phyloP scores from a whole-genome alignment of 768 basidiomycete genomes.

The Tricholomella constricta region DNA sequence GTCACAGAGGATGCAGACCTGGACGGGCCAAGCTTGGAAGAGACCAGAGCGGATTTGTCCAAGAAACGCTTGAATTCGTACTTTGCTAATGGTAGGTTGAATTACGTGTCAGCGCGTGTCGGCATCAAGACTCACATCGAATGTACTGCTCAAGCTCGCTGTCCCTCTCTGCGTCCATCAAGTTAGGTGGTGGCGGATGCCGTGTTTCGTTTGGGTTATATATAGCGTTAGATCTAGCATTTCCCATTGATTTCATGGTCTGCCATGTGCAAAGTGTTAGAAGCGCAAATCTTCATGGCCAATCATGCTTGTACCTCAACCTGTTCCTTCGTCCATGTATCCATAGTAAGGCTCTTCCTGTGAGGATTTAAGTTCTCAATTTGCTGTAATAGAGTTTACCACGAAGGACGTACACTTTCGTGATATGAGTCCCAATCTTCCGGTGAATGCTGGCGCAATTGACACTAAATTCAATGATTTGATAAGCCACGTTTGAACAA shows the following conservation, averaged over 20 bases:
- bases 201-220: slow-evolving; percentile 85
- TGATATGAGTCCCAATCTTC: slow-evolving; percentile 91
- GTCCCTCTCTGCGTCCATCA: slow-evolving; percentile 79
- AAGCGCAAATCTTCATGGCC: slow-evolving; percentile 9
- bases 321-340: slow-evolving; percentile 87
- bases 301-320: slow-evolving; percentile 61
- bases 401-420: slow-evolving; percentile 75
- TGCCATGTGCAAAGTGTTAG: slow-evolving; percentile 28
- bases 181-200: slow-evolving; percentile 80
- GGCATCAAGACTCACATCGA: slow-evolving; percentile 55
- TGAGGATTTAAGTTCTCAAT: slow-evolving; percentile 3
- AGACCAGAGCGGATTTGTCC: slow-evolving; percentile 45
- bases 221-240: slow-evolving; percentile 73
- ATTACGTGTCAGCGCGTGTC: neutral
- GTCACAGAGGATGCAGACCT: slow-evolving; percentile 35
- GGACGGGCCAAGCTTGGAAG: slow-evolving; percentile 49
- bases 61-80: slow-evolving; percentile 78
- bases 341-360: slow-evolving; percentile 90
- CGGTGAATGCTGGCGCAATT: slow-evolving; percentile 91
- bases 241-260: slow-evolving; percentile 82
- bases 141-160: slow-evolving; percentile 92
- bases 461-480: slow-evolving; percentile 47
- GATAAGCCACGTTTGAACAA: neutral
- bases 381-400: neutral
- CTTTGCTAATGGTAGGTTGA: slow-evolving; percentile 50